Conservation (phyloP, 208 protist species). For the Leishmania braziliensis region DNA sequence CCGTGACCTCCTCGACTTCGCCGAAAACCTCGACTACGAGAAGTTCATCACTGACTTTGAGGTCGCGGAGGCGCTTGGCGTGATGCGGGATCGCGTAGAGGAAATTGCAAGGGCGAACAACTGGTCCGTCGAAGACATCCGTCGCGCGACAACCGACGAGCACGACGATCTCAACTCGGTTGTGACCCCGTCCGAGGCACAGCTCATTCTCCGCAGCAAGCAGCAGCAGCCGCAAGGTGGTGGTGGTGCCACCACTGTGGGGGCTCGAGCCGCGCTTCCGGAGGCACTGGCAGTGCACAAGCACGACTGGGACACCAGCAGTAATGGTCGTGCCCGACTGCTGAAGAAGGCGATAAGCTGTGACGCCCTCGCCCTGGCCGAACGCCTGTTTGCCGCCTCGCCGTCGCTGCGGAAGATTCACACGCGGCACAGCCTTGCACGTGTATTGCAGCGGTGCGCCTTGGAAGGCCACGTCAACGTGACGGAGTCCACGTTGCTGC, state of each 20-base stretch:
- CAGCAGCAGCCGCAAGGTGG: constrained; percentile 7
- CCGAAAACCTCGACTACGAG: constrained; percentile 87
- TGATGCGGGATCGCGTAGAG: constrained; percentile 91
- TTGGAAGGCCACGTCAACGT: constrained; percentile 51
- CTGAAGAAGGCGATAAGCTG: constrained; percentile 74
- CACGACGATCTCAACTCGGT: constrained; percentile 44
- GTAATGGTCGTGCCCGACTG: constrained; percentile 43
- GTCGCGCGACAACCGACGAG: constrained; percentile 41
- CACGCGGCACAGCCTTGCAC: constrained; percentile 84
- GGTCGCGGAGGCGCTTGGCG: constrained; percentile 81
- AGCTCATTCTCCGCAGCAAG: constrained; percentile 6
- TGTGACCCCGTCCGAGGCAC: constrained; percentile 35
- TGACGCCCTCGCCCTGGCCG: constrained; percentile 79
- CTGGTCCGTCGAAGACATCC: constrained; percentile 72
- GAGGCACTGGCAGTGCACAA: constrained; percentile 42
- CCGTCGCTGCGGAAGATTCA: constrained; percentile 86
- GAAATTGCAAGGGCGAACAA: constrained; percentile 80
- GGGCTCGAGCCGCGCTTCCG: constrained; percentile 32
- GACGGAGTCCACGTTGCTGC: constrained; percentile 40
- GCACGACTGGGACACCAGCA: constrained; percentile 64
- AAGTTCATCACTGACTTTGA: constrained; percentile 91
- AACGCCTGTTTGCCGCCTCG: constrained; percentile 82
- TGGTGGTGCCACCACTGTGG: not conserved
- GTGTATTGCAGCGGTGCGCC: constrained; percentile 78
- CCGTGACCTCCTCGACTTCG: constrained; percentile 85